Percentiles rank a stretch among this genome's conserved stretches.
Evolutionary conservation across 176 grass and related monocot species (phyloP).

Genomic region (Triticum monococcum): DNA sequence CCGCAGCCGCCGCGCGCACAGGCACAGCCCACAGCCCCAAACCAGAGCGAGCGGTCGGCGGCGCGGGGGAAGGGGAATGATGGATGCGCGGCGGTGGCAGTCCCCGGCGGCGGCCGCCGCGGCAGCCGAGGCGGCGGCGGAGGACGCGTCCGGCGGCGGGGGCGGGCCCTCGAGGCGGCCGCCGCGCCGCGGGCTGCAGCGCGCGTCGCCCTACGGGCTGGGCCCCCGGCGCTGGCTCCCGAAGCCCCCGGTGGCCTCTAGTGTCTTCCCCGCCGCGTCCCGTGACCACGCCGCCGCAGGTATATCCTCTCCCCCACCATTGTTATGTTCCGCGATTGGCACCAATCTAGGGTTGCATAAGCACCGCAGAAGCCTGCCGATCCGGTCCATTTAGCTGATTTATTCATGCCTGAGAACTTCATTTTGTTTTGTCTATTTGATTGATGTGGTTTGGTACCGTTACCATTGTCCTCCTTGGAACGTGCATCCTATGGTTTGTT

Average conservation of each 20-base stretch:
- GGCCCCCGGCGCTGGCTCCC: constrained; percentile 26
- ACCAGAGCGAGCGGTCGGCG: not conserved
- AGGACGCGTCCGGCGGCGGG: constrained; percentile 2
- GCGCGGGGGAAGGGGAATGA: not conserved
- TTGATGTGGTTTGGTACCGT: not conserved
- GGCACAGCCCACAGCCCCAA: not conserved
- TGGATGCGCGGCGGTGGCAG: constrained; percentile 30
- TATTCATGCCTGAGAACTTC: not conserved
- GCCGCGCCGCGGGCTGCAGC: constrained; percentile 29
- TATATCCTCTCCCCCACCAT: not conserved
- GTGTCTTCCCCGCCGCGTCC: constrained; percentile 26
- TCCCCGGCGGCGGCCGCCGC: constrained; percentile 24
- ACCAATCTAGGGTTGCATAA: not conserved
- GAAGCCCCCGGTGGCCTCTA: constrained; percentile 30
- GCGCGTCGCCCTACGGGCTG: constrained; percentile 43
- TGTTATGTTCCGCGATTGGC: not conserved
- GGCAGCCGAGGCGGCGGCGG: constrained; percentile 21
- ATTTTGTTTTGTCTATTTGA: not conserved
- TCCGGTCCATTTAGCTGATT: not conserved
- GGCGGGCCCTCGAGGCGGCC: constrained; percentile 44
- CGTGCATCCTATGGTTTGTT: not conserved
- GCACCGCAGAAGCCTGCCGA: not conserved
- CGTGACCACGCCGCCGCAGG: constrained; percentile 8
- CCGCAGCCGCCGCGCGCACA: not conserved
- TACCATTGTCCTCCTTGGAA: not conserved